Evolutionary conservation across 2,329 filamentous ascomycete species (phyloP).

Genomic region (Diaporthe sp.): DNA sequence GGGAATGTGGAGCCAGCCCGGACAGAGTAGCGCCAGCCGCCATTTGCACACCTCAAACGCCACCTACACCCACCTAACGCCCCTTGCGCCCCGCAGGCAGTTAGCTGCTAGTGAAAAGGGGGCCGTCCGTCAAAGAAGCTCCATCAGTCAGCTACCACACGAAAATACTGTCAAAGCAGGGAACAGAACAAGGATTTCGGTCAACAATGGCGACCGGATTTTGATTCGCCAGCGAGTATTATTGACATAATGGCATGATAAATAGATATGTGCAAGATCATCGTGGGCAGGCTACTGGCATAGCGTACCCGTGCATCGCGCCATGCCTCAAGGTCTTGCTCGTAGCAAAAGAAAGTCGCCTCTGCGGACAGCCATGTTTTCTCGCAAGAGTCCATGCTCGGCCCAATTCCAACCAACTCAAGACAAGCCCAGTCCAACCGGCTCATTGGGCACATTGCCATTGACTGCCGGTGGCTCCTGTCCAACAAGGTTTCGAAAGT

Average conservation of each 20-base stretch:
- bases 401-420: slow-evolving; percentile 40
- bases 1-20: slow-evolving; percentile 25
- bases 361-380: neutral
- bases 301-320: neutral
- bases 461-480: slow-evolving; percentile 58
- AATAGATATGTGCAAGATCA: neutral
- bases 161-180: slow-evolving; percentile 15
- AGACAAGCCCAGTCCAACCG: slow-evolving; percentile 60
- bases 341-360: neutral
- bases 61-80: slow-evolving; percentile 29
- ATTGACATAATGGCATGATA: neutral
- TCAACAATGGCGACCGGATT: neutral
- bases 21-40: slow-evolving; percentile 23
- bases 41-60: slow-evolving; percentile 38
- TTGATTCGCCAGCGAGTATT: neutral
- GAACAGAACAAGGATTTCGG: neutral
- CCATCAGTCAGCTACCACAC: slow-evolving; percentile 13
- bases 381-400: neutral
- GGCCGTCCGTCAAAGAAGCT: slow-evolving; percentile 26
- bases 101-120: slow-evolving; percentile 32
- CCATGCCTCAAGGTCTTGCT: neutral
- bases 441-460: slow-evolving; percentile 45
- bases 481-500: slow-evolving; percentile 88
- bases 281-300: neutral
- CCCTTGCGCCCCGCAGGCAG: slow-evolving; percentile 35